Base-by-base conservation (phyloP, 2,329 filamentous ascomycete genomes). In the Rhinocladiella similis region DNA sequence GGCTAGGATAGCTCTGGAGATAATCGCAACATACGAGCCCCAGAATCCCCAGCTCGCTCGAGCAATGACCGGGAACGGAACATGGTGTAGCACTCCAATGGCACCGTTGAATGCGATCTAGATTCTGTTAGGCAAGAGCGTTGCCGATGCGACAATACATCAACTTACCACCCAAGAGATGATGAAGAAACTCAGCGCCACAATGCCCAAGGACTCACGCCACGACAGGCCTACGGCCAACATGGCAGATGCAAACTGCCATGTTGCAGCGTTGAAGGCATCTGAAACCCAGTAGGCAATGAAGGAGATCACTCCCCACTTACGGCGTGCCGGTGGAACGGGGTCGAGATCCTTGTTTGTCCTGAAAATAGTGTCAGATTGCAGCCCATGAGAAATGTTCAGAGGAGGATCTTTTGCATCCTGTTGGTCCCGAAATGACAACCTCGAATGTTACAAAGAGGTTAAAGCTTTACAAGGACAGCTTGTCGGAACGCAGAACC, bases 231-330 rank as follows among this genome's bases (percentile, higher is more conserved):
- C 81, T 18, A 80, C 73, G 13, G 75, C 72, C 5, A 80, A 69
- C 56, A 80, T 78, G 41, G 75, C 74, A 25, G 73, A 74, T 2
- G 77, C 78, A 13, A 77, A 80, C 62, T 83, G 77, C 80, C 80
- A 83, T 36, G 78, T 81, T 84, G 77, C 75, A 7, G 75, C 73
- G 56, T 79, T 79, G 69, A 80, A 80, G 7, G 77, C 76, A 62
- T 80, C 78, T 16, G 75, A 77, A 33, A 80, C 73, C 78, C 79
- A 81, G 61, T 81, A 81, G 36, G 77, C 77, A 42, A 56, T 77
- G 77, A 91, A 96, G 72, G 96, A 96, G 83, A 88, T 90, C 25
- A 88, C 76, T n/a, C 86, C 85, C 92, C 92, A 97, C 81, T 90
- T 83, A 51, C 92, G 85, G 54, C 90, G 84, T 61, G 83, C 85